These are phyloP conservation scores for Mycothermus thermophilus DNA, from an alignment of 495 filamentous ascomycete species.

Conservation along the genomic window DNA sequence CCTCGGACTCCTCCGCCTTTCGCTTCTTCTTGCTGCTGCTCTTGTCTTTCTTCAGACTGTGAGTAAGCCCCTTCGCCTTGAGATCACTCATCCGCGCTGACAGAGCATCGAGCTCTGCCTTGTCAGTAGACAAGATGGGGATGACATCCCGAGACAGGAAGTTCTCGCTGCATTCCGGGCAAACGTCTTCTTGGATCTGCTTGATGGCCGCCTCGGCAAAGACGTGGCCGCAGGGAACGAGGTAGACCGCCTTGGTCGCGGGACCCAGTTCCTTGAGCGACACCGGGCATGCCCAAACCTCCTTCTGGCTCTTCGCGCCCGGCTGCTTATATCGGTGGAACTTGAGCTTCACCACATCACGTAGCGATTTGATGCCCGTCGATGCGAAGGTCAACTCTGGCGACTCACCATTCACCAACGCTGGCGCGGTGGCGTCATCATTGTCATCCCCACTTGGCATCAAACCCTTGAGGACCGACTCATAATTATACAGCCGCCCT, in stretches of 20 bases:
- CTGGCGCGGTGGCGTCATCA: slow-evolving; percentile 1
- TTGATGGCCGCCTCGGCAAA: slow-evolving; percentile 76
- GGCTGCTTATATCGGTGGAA: slow-evolving; percentile 44
- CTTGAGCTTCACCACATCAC: slow-evolving; percentile 80
- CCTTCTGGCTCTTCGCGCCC: slow-evolving; percentile 29
- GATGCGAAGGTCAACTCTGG: slow-evolving; percentile 49
- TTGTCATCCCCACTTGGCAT: slow-evolving; percentile 42
- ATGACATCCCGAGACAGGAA: slow-evolving; percentile 72
- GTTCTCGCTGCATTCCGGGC: slow-evolving; percentile 56
- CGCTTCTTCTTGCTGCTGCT: slow-evolving; percentile 48
- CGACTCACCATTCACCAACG: slow-evolving; percentile 15
- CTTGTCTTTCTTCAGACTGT: slow-evolving; percentile 88
- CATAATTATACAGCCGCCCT: slow-evolving; percentile 90
- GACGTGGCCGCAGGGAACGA: slow-evolving; percentile 92
- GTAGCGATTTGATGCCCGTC: slow-evolving; percentile 59
- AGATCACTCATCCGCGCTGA: slow-evolving; percentile 49
- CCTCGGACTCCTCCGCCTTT: slow-evolving; percentile 32
- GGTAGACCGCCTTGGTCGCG: slow-evolving; percentile 64
- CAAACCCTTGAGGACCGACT: slow-evolving; percentile 70
- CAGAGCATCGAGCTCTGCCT: slow-evolving; percentile 56
- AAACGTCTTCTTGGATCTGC: slow-evolving; percentile 45
- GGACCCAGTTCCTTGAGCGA: slow-evolving; percentile 78
- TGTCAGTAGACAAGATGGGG: slow-evolving; percentile 58
- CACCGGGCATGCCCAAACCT: slow-evolving; percentile 68
- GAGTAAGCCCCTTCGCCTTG: slow-evolving; percentile 57